Conservation (phyloP, 768 basidiomycete genomes). For the Phylloporus sp. region DNA sequence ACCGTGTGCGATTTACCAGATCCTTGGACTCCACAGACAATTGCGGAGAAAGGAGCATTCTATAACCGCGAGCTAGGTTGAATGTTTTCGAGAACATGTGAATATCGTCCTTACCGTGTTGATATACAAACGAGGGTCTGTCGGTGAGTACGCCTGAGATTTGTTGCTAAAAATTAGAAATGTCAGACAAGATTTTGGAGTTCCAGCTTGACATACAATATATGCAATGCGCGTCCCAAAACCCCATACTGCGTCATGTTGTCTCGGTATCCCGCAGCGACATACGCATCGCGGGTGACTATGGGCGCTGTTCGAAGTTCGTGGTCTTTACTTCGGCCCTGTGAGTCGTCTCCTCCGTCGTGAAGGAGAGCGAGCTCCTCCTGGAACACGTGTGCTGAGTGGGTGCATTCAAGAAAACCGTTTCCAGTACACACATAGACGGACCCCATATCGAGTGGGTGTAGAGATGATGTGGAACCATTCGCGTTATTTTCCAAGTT, state of each 20-base stretch:
- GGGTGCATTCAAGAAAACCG: not conserved
- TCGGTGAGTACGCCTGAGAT: constrained; percentile 25
- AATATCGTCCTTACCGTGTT: constrained; percentile 48
- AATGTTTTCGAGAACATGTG: not conserved
- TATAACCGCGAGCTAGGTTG: constrained; percentile 19
- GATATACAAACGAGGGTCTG: constrained; percentile 55
- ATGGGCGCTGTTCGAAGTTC: constrained; percentile 44
- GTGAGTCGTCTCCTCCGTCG: constrained; percentile 14
- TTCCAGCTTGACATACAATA: constrained; percentile 35
- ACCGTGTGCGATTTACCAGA: constrained; percentile 74
- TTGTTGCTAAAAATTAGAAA: constrained; percentile 23
- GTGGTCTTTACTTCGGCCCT: constrained; percentile 28
- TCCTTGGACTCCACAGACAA: constrained; percentile 76
- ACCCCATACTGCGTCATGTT: constrained; percentile 57
- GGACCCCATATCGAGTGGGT: constrained; percentile 4
- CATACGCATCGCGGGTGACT: constrained; percentile 47
- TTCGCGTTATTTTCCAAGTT: constrained; percentile 1
- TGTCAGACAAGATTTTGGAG: not conserved
- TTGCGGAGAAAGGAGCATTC: constrained; percentile 70
- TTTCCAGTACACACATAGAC: constrained; percentile 22
- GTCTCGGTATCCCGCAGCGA: constrained; percentile 29
- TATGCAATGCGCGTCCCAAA: constrained; percentile 44
- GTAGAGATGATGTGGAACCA: not conserved
- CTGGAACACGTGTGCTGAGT: constrained; percentile 7
- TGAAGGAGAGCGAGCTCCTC: constrained; percentile 32